Base-by-base conservation (phyloP, 352 stramenopile genomes). In the Pythium vanterpoolii region DNA sequence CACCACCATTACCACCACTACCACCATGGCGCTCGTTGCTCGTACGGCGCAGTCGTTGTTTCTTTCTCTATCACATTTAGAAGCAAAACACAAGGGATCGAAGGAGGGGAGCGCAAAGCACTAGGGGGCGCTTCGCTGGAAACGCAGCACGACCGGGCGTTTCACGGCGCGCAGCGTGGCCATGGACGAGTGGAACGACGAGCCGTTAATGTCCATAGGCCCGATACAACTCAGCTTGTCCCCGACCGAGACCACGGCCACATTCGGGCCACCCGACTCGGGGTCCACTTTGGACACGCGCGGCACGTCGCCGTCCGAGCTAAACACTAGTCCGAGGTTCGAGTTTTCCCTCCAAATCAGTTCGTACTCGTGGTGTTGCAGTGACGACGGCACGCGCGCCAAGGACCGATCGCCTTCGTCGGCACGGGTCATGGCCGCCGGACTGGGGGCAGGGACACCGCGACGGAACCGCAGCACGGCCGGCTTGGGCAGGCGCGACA, bases 131-230 rank as follows among this genome's bases (percentile, higher is more conserved):
- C 26, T 56, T n/a, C 65, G 65, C 64, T 72, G 80, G 66, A 95
- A 95, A 1, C 86, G 82, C 49, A 95, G 69, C 45, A 92, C 79
- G 1, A 93, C 83, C 14, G 86, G 86, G 30, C 86, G 86, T 64
- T 91, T 91, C 28, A 92, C 73, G 4, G 82, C 86, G 18, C 83
- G 83, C 46, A 95, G 60, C 34, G 82, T 90, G 21, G 84, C 81
- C 82, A 95, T 95, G 13, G 83, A 93, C 60, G 80, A 81, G 51
- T 95, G 83, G 60, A 95, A 95, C 21, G 83, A 81, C 36, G 81
- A 87, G 16, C 79, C 76, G 36, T 71, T 69, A 53, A 95, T 92
- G 31, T 89, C 83, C 69, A 90, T 85, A 2, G 79, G 72, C 0
- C 86, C 86, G 50, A 95, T 92, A 63, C 77, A 89, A 30, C 83